Evolutionary conservation across 2,329 filamentous ascomycete genomes (phyloP).

Genomic region (Hypoxylon sp.): DNA sequence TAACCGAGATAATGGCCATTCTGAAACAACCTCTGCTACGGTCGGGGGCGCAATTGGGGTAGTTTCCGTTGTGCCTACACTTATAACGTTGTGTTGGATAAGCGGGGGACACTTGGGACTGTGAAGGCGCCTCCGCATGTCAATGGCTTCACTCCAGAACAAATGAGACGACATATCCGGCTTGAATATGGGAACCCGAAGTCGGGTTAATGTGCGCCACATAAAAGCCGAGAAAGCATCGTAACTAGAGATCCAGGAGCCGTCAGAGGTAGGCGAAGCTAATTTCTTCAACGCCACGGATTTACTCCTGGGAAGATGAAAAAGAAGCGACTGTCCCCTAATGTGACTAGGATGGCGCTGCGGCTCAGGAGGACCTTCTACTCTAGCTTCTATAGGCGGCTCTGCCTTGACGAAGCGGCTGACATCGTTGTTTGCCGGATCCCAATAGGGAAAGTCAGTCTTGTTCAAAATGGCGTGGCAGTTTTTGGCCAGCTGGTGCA

Average conservation of each 20-base stretch:
- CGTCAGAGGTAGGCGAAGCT: slow-evolving; percentile 51
- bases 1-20: slow-evolving; percentile 54
- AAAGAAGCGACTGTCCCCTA: slow-evolving; percentile 54
- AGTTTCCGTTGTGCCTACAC: slow-evolving; percentile 27
- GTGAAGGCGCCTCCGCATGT: slow-evolving; percentile 40
- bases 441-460: not conserved
- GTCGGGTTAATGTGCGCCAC: slow-evolving; percentile 53
- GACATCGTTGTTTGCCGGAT: not conserved
- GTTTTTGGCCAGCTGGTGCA: slow-evolving; percentile 60
- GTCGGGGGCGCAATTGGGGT: slow-evolving; percentile 50
- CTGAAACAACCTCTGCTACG: slow-evolving; percentile 54
- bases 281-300: slow-evolving; percentile 57
- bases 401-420: not conserved
- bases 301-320: slow-evolving; percentile 62
- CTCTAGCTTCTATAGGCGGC: not conserved
- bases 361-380: slow-evolving; percentile 46
- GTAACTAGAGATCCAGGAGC: slow-evolving; percentile 61
- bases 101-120: slow-evolving; percentile 37
- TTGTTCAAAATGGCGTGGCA: slow-evolving; percentile 55
- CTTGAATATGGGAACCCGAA: not conserved
- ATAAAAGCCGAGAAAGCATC: slow-evolving; percentile 61
- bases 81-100: slow-evolving; percentile 49
- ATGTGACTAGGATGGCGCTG: slow-evolving; percentile 52
- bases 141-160: slow-evolving; percentile 14
- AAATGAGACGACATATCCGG: not conserved